Evolutionary conservation across 306 rosid species (phyloP), one percentile per base, ranked within the genome.

Genomic region (Carpinus fangiana): DNA sequence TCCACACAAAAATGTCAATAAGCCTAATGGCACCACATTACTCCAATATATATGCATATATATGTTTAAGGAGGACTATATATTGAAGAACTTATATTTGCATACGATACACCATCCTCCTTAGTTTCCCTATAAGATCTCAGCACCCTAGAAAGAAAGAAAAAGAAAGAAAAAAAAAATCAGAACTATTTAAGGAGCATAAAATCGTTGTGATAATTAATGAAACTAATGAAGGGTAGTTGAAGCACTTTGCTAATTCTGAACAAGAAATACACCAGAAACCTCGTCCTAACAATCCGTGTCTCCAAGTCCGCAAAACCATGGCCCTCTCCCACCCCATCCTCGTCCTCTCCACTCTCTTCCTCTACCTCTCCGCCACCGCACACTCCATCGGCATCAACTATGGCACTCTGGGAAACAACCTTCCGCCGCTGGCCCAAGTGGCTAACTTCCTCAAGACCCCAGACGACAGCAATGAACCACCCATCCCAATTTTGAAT

Each of bases 351-450:
- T 70, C 83, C 53, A 28, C 88, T 10, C 78, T 90, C 41, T 69
- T 89, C 69, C 82, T 84, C 81, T 87, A 73, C 17, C 79, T 86
- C 76, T 10, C 82, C 55, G 10, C 81, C 70, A 34, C 87, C 38
- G 93, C 64, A 1, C n/a, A 61, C 75, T 75, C 92, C 81, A 84
- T 94, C 53, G 98, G 98, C 21, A 84, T 94, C 34, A 94, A 94
- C 92, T 94, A 94, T 48, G 98, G 98, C 17, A 94, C 97, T 12
- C 82, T 89, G 0, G 97, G 72, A 0, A 85, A 95, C 89, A 88
- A 95, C 86, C 97, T 95, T 0, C 97, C 92, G 0, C 76, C 92
- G 0, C 91, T 97, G 0, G 10, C 82, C 0, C 61, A 82, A 65
- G 98, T 95, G 21, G 98, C 78, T 0, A 85, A 88, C 76, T 93